Percentiles rank a stretch among this genome's conserved stretches.
These are phyloP conservation scores for Coniophora puteana DNA, from an alignment of 1,284 basidiomycete genomes.

Conservation along the genomic window DNA sequence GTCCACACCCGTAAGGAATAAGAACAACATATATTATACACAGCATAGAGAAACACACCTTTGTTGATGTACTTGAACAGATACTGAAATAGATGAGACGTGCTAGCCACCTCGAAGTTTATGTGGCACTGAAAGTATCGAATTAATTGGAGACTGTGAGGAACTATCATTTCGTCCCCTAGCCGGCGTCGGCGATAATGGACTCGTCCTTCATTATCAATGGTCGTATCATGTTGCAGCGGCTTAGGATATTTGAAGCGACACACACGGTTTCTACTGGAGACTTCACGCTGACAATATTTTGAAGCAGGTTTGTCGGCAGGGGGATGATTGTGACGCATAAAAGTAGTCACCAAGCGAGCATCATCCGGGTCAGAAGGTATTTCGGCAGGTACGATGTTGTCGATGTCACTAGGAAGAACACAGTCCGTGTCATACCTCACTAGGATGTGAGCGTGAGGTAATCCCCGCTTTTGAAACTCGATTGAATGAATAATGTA, in stretches of 20 bases:
- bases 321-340: constrained; percentile 28
- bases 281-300: constrained; percentile 12
- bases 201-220: constrained; percentile 21
- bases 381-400: constrained; percentile 29
- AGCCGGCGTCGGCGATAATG: constrained; percentile 20
- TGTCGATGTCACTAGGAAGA: constrained; percentile 21
- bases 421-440: too few species aligned
- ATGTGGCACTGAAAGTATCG: constrained; percentile 31
- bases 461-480: constrained; percentile 37
- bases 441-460: constrained; percentile 35
- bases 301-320: constrained; percentile 2
- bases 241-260: constrained; percentile 29
- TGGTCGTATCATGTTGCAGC: constrained; percentile 17
- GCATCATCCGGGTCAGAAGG: constrained; percentile 21
- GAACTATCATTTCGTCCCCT: constrained; percentile 28
- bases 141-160: constrained; percentile 26
- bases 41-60: constrained; percentile 24
- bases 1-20: too few species aligned
- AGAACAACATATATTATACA: too few species aligned
- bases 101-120: constrained; percentile 31
- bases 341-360: constrained; percentile 20
- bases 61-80: constrained; percentile 39
- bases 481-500: constrained; percentile 33
- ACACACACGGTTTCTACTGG: constrained; percentile 13
- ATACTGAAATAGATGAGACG: constrained; percentile 32